Evolutionary conservation across 1,284 basidiomycete species (phyloP).

Genomic region (Cutaneotrichosporon daszewskae): DNA sequence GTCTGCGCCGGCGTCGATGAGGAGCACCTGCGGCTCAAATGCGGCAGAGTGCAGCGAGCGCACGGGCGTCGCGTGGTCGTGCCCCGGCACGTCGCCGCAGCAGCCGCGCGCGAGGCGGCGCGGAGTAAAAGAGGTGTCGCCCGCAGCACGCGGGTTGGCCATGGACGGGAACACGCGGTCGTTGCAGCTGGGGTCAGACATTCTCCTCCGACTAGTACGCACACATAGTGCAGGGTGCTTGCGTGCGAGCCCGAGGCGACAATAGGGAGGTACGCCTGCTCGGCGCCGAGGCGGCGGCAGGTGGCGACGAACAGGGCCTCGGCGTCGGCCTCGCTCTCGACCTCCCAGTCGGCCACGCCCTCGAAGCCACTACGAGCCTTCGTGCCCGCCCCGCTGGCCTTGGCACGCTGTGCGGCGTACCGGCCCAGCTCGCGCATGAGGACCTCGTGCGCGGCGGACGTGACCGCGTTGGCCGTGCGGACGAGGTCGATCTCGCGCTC

Average conservation of each 20-base stretch:
- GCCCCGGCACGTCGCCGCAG: conserved; percentile 34
- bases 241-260: conserved; percentile 76
- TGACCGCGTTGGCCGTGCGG: conserved; percentile 71
- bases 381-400: conserved; percentile 18
- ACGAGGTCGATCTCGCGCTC: conserved; percentile 66
- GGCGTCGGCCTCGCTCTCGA: conserved; percentile 82
- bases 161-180: conserved; percentile 45
- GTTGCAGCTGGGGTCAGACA: conserved; percentile 36
- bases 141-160: conserved; percentile 24
- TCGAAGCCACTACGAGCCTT: conserved; percentile 55
- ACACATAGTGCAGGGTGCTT: conserved; percentile 82
- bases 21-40: conserved; percentile 65
- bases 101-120: conserved; percentile 35
- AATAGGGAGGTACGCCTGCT: conserved; percentile 86
- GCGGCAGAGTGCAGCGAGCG: conserved; percentile 21
- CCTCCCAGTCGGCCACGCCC: conserved; percentile 70
- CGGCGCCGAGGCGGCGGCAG: conserved; percentile 71
- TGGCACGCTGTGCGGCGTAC: conserved; percentile 54
- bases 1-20: conserved; percentile 89
- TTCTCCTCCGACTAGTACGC: conserved; percentile 49
- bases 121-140: conserved; percentile 35
- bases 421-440: conserved; percentile 83
- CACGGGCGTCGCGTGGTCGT: conserved; percentile 24
- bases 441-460: conserved; percentile 76
- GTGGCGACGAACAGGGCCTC: conserved; percentile 85